Evolutionary conservation across 345 rosid species (phyloP).

Genomic region (Salix purpurea): DNA sequence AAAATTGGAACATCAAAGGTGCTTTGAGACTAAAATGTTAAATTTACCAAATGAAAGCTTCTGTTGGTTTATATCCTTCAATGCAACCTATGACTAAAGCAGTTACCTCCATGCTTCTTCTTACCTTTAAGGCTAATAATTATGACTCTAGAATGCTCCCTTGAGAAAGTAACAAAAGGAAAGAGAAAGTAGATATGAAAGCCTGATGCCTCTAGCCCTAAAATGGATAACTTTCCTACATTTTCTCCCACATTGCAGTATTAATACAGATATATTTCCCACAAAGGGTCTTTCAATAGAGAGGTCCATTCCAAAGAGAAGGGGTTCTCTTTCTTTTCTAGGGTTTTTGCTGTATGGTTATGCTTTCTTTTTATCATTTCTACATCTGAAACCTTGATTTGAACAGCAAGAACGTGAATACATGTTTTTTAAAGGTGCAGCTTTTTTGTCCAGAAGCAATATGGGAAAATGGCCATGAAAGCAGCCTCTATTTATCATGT

Average conservation of each 20-base stretch:
- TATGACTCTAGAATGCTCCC: not conserved
- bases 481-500: conserved; percentile 18
- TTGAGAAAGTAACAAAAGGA: not conserved
- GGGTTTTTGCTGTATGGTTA: not conserved
- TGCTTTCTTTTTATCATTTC: not conserved
- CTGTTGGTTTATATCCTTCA: not conserved
- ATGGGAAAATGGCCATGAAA: conserved; percentile 22
- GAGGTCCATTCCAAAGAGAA: too few relatives aligned
- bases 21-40: not conserved
- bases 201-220: not conserved
- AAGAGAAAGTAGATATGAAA: not conserved
- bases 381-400: conserved; percentile 1
- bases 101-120: not conserved
- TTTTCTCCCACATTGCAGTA: not conserved
- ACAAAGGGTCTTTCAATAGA: not conserved
- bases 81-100: not conserved
- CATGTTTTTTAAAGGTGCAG: not conserved
- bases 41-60: not conserved
- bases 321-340: not conserved
- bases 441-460: conserved; percentile 6
- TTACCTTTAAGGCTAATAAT: not conserved
- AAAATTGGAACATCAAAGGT: not conserved
- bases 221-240: not conserved
- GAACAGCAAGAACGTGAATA: not conserved
- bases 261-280: not conserved